phyloP scores from a whole-genome alignment of 2,329 filamentous ascomycete species.

The Penicillium sp. region DNA sequence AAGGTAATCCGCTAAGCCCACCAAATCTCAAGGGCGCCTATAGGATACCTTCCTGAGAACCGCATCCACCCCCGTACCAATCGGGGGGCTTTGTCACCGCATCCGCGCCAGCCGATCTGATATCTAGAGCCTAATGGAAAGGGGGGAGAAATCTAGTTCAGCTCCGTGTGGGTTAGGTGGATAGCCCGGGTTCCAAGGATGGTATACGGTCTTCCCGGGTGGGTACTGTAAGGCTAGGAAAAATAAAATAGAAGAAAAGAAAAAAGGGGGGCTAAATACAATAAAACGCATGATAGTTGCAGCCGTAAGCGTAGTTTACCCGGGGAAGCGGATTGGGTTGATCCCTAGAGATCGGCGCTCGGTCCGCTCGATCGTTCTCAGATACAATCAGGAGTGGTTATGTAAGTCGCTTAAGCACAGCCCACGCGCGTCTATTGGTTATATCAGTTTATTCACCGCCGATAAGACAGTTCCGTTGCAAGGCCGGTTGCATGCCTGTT shows the following conservation, averaged over 20 bases:
- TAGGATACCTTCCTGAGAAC: conserved; percentile 22
- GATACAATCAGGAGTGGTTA: neutral
- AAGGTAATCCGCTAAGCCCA: neutral
- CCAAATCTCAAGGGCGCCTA: conserved; percentile 9
- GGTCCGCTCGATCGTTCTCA: conserved; percentile 10
- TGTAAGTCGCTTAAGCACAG: neutral
- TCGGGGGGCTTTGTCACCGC: conserved; percentile 16
- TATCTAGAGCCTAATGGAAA: conserved; percentile 4
- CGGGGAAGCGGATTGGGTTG: conserved; percentile 14
- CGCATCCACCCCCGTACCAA: conserved; percentile 15
- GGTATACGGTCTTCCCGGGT: neutral
- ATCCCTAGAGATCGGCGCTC: conserved; percentile 12
- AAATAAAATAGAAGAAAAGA: neutral
- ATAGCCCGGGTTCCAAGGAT: neutral
- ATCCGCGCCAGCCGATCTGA: conserved; percentile 26
- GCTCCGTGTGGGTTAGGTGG: neutral
- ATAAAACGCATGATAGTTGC: neutral
- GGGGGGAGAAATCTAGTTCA: neutral
- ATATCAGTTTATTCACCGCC: conserved; percentile 11
- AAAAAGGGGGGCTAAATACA: neutral
- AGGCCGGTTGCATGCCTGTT: neutral
- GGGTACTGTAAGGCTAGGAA: neutral
- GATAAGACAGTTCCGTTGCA: conserved; percentile 7
- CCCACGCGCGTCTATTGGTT: neutral
- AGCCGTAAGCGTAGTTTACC: neutral